Evolutionary conservation across 2,329 filamentous ascomycete genomes (phyloP).

Genomic region (Fusarium sp.): DNA sequence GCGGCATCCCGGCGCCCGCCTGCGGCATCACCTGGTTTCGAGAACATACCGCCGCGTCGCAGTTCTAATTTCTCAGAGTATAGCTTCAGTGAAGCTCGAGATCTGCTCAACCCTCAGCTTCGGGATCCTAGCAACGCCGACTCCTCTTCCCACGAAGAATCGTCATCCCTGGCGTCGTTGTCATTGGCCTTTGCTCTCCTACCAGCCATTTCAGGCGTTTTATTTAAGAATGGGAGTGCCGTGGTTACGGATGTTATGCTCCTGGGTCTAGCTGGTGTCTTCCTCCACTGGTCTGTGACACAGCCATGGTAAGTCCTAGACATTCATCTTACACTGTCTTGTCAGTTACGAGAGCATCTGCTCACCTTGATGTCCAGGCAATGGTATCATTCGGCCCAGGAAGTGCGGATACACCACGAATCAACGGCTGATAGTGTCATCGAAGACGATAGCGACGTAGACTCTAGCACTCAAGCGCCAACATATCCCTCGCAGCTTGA

Average conservation of each 20-base stretch:
- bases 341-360: not conserved
- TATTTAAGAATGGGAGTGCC: constrained; percentile 85
- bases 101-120: constrained; percentile 67
- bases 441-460: constrained; percentile 57
- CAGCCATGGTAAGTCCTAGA: constrained; percentile 76
- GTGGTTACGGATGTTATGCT: constrained; percentile 88
- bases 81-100: constrained; percentile 74
- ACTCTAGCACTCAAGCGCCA: constrained; percentile 42
- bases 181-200: constrained; percentile 85
- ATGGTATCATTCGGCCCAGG: constrained; percentile 78
- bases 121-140: constrained; percentile 44
- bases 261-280: constrained; percentile 80
- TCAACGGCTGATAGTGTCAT: constrained; percentile 51
- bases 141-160: constrained; percentile 55
- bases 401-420: constrained; percentile 64
- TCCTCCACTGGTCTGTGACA: constrained; percentile 91
- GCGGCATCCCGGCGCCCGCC: constrained; percentile 21
- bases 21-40: constrained; percentile 40
- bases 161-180: constrained; percentile 79
- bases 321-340: not conserved
- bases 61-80: constrained; percentile 83
- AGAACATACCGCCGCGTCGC: constrained; percentile 62
- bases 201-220: constrained; percentile 82
- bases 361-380: constrained; percentile 30
- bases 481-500: constrained; percentile 46